These are phyloP conservation scores for Penicillium sp. DNA, from an alignment of 2,329 filamentous ascomycete genomes.

Conservation along the genomic window DNA sequence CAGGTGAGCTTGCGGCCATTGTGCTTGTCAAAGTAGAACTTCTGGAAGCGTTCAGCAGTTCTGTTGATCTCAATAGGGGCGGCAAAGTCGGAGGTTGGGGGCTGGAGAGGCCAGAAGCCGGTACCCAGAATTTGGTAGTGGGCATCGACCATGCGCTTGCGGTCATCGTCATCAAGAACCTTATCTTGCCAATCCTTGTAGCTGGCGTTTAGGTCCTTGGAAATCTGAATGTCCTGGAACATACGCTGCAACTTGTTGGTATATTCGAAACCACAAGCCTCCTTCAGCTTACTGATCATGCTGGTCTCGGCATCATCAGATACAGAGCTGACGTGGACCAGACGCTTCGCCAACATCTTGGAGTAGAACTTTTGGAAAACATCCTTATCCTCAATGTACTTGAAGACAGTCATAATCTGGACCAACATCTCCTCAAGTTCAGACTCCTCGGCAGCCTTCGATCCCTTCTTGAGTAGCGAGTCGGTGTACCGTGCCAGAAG, in stretches of 20 bases:
- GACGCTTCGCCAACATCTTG: constrained; percentile 88
- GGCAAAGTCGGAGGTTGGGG: constrained; percentile 85
- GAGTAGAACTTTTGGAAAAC: constrained; percentile 99
- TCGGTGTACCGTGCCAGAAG: constrained; percentile 95
- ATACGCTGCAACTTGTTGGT: constrained; percentile 99
- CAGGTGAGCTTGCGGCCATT: constrained; percentile 95
- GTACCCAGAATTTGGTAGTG: constrained; percentile 93
- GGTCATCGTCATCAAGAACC: constrained; percentile 65
- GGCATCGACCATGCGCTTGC: constrained; percentile 76
- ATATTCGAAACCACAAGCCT: constrained; percentile 97
- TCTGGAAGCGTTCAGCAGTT: constrained; percentile 85
- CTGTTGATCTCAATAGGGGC: constrained; percentile 82
- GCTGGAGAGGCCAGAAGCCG: constrained; percentile 92
- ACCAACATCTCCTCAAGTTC: constrained; percentile 86
- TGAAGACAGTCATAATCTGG: constrained; percentile 99
- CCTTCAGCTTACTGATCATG: constrained; percentile 99
- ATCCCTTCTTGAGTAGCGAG: constrained; percentile 83
- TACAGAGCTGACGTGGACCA: constrained; percentile 93
- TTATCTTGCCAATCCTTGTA: constrained; percentile 79
- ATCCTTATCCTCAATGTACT: constrained; percentile 99
- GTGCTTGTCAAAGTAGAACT: constrained; percentile 95
- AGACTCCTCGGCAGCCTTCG: constrained; percentile 88
- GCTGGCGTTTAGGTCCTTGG: constrained; percentile 89
- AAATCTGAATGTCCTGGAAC: constrained; percentile 99
- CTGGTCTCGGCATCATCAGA: constrained; percentile 97